Percentiles rank a stretch among this genome's conserved stretches.
phyloP scores from a whole-genome alignment of 345 rosid species.

The Eucalyptus curtisii region DNA sequence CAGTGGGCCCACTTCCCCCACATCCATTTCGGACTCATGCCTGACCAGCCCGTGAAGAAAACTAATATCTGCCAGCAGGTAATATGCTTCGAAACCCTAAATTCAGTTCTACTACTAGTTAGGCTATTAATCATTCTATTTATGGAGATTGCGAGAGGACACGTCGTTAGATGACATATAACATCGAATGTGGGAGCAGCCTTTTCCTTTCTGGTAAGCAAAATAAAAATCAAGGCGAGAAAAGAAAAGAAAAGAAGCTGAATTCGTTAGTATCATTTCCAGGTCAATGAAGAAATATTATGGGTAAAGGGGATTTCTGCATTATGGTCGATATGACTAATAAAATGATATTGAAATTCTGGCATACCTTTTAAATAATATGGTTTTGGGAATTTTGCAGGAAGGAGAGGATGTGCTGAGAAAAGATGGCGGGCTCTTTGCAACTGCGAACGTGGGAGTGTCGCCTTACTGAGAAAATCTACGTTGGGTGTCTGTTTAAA shows the following conservation, averaged over 20 bases:
- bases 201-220: not conserved
- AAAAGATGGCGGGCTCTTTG: constrained; percentile 81
- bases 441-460: constrained; percentile 65
- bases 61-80: constrained; percentile 69
- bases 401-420: constrained; percentile 64
- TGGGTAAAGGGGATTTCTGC: not conserved
- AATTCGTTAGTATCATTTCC: not conserved
- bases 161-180: not conserved
- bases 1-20: constrained; percentile 99
- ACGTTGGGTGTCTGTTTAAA: not conserved
- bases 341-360: not conserved
- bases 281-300: not conserved
- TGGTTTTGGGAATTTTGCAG: constrained; percentile 9
- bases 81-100: not conserved
- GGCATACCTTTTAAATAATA: not conserved
- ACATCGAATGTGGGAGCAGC: not conserved
- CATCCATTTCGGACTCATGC: constrained; percentile 95
- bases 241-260: not conserved
- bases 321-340: not conserved
- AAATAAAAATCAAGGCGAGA: not conserved
- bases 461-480: constrained; percentile 32
- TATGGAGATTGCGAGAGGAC: not conserved
- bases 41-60: constrained; percentile 96
- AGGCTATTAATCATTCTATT: not conserved
- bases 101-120: not conserved